Evolutionary conservation across 768 basidiomycete genomes (phyloP).

Genomic region (Boletus reticulatus): DNA sequence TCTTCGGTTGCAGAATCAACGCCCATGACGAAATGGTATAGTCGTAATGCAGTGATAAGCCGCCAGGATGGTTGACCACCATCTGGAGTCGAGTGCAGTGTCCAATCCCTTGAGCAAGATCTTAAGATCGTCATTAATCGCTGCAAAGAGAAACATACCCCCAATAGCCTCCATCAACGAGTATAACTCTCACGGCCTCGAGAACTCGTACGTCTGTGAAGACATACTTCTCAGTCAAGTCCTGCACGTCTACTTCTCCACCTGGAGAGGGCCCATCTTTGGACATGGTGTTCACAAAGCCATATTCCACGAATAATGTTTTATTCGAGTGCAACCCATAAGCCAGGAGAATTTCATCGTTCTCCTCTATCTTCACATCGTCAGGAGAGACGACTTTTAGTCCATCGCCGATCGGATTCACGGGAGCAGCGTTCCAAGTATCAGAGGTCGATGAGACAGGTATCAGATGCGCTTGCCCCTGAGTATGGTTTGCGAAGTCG

Average conservation of each 20-base stretch:
- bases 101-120: slow-evolving; percentile 64
- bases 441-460: slow-evolving; percentile 39
- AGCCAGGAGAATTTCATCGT: slow-evolving; percentile 69
- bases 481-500: slow-evolving; percentile 85
- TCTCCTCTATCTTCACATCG: slow-evolving; percentile 38
- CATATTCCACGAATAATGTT: slow-evolving; percentile 85
- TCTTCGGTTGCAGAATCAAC: slow-evolving; percentile 24
- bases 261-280: slow-evolving; percentile 26
- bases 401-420: slow-evolving; percentile 39
- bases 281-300: slow-evolving; percentile 58
- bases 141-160: slow-evolving; percentile 48
- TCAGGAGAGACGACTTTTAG: slow-evolving; percentile 52
- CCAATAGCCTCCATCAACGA: slow-evolving; percentile 77
- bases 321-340: slow-evolving; percentile 82
- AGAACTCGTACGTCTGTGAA: slow-evolving; percentile 39
- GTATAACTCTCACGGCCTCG: slow-evolving; percentile 46
- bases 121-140: not conserved
- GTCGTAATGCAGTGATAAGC: slow-evolving; percentile 65
- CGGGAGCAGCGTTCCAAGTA: slow-evolving; percentile 36
- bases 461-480: slow-evolving; percentile 39
- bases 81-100: slow-evolving; percentile 56
- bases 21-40: slow-evolving; percentile 51
- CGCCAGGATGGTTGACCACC: slow-evolving; percentile 81
- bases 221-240: slow-evolving; percentile 51
- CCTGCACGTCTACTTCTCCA: slow-evolving; percentile 66